Conservation (phyloP, 306 rosid species). For the Cotoneaster glaucophyllus region DNA sequence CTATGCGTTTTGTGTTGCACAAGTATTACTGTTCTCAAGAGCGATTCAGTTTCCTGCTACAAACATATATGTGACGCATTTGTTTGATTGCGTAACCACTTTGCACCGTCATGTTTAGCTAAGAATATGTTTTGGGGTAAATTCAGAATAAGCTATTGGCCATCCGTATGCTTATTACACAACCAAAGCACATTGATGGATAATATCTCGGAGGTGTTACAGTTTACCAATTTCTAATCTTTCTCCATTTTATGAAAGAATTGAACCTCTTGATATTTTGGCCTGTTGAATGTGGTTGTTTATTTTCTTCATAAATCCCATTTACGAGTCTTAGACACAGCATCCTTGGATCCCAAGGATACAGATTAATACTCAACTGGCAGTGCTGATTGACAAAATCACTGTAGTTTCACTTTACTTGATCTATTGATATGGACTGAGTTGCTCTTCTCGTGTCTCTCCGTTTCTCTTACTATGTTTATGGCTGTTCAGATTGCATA, state of each 20-base stretch:
- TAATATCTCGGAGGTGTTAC: neutral
- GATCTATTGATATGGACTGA: neutral
- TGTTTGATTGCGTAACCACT: too few relatives aligned
- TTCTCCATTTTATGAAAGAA: neutral
- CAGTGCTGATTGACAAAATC: neutral
- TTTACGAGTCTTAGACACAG: neutral
- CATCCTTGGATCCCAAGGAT: neutral
- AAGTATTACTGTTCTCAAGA: neutral
- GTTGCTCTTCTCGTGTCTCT: neutral
- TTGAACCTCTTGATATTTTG: neutral
- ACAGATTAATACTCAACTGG: neutral
- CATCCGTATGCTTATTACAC: too few relatives aligned
- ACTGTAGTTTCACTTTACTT: neutral
- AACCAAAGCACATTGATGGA: neutral
- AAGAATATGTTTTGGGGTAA: too few relatives aligned
- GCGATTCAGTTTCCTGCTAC: too few relatives aligned
- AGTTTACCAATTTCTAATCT: neutral
- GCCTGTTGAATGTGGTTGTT: neutral
- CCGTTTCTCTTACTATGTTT: slow-evolving; percentile 10
- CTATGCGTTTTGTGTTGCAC: neutral
- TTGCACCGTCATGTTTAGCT: too few relatives aligned
- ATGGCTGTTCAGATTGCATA: slow-evolving; percentile 67
- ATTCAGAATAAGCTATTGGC: too few relatives aligned
- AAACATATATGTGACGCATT: too few relatives aligned
- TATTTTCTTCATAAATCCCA: neutral